Conservation (phyloP, 1,284 basidiomycete genomes). For the Pseudozyma sp. region DNA sequence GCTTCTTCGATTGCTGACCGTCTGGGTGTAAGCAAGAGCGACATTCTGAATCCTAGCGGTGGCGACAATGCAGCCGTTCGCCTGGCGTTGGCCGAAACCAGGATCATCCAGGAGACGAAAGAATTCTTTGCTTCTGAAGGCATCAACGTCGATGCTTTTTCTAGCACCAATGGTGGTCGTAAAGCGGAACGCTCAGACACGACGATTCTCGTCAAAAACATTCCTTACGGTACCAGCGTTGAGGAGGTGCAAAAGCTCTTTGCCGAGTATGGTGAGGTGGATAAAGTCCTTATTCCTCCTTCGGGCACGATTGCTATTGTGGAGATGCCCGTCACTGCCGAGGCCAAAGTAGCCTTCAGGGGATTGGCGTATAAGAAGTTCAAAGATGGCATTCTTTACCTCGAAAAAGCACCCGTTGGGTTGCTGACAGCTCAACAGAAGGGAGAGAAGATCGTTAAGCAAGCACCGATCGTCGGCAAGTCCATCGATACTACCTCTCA, state of each 20-base stretch:
- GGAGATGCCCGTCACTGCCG: slow-evolving; percentile 78
- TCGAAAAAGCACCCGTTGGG: slow-evolving; percentile 88
- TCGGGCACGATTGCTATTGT: slow-evolving; percentile 94
- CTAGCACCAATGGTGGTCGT: slow-evolving; percentile 16
- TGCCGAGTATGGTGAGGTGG: slow-evolving; percentile 80
- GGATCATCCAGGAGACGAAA: slow-evolving; percentile 95
- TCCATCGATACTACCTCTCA: slow-evolving; percentile 25
- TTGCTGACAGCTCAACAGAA: slow-evolving; percentile 69
- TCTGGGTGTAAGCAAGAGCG: slow-evolving; percentile 84
- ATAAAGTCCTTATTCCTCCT: slow-evolving; percentile 85
- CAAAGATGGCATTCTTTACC: slow-evolving; percentile 88
- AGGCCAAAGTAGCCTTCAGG: slow-evolving; percentile 74
- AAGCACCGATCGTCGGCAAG: slow-evolving; percentile 50
- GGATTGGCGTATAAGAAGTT: slow-evolving; percentile 87
- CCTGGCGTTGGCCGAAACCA: slow-evolving; percentile 93
- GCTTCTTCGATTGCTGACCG: slow-evolving; percentile 83
- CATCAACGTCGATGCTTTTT: slow-evolving; percentile 71
- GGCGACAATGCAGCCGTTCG: slow-evolving; percentile 78
- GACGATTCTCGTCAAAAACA: slow-evolving; percentile 93
- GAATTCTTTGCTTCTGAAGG: slow-evolving; percentile 76
- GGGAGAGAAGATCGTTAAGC: slow-evolving; percentile 42
- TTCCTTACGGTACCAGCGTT: slow-evolving; percentile 87
- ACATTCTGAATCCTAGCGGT: slow-evolving; percentile 77
- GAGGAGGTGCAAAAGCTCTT: slow-evolving; percentile 84
- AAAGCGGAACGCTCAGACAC: slow-evolving; percentile 73